Evolutionary conservation across 352 stramenopile genomes (phyloP), one percentile per base, ranked within the genome.

Genomic region (Phytopythium mirpurense): DNA sequence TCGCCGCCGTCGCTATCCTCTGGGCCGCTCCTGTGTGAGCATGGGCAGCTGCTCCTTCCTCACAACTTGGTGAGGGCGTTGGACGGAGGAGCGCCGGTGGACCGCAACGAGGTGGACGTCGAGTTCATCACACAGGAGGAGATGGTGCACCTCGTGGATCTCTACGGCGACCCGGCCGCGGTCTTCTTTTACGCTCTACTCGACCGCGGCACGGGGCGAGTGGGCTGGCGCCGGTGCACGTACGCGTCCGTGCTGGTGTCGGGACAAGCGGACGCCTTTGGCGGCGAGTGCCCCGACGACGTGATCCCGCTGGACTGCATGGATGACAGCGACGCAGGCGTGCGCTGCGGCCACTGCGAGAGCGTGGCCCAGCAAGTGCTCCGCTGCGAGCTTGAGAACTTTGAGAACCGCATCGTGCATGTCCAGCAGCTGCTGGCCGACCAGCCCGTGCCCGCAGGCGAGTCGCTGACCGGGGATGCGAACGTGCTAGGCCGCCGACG

Each of bases 61-160:
- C 75, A 78, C 12, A 63, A 56, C 10, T 36, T 90, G 1, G 51
- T 83, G 18, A 65, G 57, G 40, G 56, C 72, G 18, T 56, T 81
- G 1, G 68, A 82, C 47, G 75, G 74, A 7, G 42, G 72, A 9
- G 37, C 65, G 14, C 49, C 65, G 6, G 65, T 91, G 1, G 57
- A 78, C 23, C 59, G 46, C 26, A 75, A 56, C 24, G 69, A 62
- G 14, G 68, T 88, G 36, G 70, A 75, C 31, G 65, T 86, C 12
- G 78, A 88, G 32, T 82, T 88, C 38, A 65, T 90, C 23, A 68
- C 67, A 24, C 51, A 70, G 5, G 78, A 83, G 9, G 74, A 88
- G 46, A 86, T 92, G 64, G 47, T 67, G 27, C 63, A 79, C 43
- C 69, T 90, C 16, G 64, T 51, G 6, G 66, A 87, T 44, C 66